Conservation (phyloP, 805 yeast genomes). For the Nakazawaea ishiwadae region DNA sequence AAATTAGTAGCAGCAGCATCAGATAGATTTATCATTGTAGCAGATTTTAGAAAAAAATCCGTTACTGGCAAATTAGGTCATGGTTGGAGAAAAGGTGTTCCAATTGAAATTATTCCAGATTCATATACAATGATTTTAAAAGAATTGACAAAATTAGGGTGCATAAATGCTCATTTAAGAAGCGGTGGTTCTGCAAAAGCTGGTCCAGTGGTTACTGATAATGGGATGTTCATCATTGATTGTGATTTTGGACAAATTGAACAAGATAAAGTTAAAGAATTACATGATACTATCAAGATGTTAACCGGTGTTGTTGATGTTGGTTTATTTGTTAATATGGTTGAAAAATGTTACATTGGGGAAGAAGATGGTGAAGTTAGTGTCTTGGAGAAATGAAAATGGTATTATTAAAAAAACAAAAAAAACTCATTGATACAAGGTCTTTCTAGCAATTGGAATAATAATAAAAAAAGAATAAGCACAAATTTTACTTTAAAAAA, state of each 20-base stretch:
- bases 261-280: conserved; percentile 32
- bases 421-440: too few relatives aligned
- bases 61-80: conserved; percentile 56
- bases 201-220: conserved; percentile 95
- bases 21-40: conserved; percentile 75
- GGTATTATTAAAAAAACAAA: neutral
- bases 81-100: conserved; percentile 86
- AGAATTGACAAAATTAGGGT: conserved; percentile 63
- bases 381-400: conserved; percentile 14
- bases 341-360: conserved; percentile 84
- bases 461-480: too few relatives aligned
- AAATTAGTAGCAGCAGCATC: conserved; percentile 86
- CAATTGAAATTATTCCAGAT: conserved; percentile 90
- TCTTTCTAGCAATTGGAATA: too few relatives aligned
- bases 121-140: conserved; percentile 72
- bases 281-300: conserved; percentile 64
- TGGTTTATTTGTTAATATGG: conserved; percentile 77
- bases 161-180: conserved; percentile 59
- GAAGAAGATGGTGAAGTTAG: conserved; percentile 66
- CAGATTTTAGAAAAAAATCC: conserved; percentile 85
- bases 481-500: too few relatives aligned
- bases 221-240: conserved; percentile 88
- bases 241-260: conserved; percentile 85
- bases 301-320: conserved; percentile 96
- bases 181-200: conserved; percentile 92